A percentile compares a stretch with the other conserved stretches of the same genome.
phyloP scores from a whole-genome alignment of 495 filamentous ascomycete genomes.

The Barbatosphaeria neglecta region DNA sequence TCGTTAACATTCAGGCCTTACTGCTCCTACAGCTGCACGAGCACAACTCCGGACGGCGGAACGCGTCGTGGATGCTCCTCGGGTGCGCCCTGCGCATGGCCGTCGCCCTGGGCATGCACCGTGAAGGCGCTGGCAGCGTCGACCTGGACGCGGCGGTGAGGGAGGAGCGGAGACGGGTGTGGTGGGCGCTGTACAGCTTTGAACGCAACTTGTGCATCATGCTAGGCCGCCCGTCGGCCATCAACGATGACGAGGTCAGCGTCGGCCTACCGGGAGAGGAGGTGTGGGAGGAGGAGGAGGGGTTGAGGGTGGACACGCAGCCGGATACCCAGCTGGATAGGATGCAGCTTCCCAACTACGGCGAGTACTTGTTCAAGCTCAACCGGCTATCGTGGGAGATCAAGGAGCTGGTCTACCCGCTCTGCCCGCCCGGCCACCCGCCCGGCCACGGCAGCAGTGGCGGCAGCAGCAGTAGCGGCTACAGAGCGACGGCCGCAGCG shows the following conservation, averaged over 20 bases:
- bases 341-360: no score
- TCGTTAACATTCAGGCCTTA: slow-evolving; percentile 32
- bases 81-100: slow-evolving; percentile 31
- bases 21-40: slow-evolving; percentile 34
- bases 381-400: slow-evolving; percentile 6
- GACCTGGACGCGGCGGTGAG: slow-evolving; percentile 25
- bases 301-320: slow-evolving; percentile 14
- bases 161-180: slow-evolving; percentile 33
- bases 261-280: slow-evolving; percentile 22
- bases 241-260: slow-evolving; percentile 30
- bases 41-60: slow-evolving; percentile 33
- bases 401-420: slow-evolving; percentile 6
- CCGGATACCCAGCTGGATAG: no score
- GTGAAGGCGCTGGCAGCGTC: slow-evolving; percentile 24
- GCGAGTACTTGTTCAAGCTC: slow-evolving; percentile 13
- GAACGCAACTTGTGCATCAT: slow-evolving; percentile 34
- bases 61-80: slow-evolving; percentile 30
- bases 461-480: no score
- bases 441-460: no score
- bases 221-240: slow-evolving; percentile 33
- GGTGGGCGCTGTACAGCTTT: slow-evolving; percentile 35
- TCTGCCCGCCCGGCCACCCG: no score
- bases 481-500: no score
- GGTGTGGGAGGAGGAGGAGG: slow-evolving; percentile 18
- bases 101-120: slow-evolving; percentile 36